These are phyloP conservation scores for Protea cynaroides DNA, from an alignment of 164 flowering plant genomes.

Conservation along the genomic window DNA sequence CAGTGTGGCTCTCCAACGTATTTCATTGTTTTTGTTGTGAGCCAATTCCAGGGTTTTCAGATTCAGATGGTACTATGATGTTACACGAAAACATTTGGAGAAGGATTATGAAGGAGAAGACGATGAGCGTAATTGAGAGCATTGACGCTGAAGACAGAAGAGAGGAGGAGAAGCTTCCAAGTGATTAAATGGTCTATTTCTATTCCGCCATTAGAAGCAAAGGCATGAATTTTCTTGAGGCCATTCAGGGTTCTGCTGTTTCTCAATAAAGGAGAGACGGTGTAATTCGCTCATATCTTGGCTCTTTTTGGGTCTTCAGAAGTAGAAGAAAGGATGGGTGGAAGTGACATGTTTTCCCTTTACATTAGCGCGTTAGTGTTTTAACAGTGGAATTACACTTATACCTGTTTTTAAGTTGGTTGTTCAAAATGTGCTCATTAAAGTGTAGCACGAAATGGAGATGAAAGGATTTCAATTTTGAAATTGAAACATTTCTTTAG, in stretches of 20 bases:
- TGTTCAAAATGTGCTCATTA: too few species aligned
- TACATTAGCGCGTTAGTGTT: too few species aligned
- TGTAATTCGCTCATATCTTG: slow-evolving; percentile 18
- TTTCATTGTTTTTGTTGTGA: slow-evolving; percentile 26
- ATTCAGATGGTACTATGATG: slow-evolving; percentile 55
- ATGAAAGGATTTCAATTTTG: too few species aligned
- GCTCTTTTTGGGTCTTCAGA: too few species aligned
- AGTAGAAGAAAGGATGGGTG: too few species aligned
- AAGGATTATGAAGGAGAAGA: slow-evolving; percentile 31
- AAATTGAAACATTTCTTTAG: too few species aligned
- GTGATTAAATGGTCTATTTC: slow-evolving; percentile 32
- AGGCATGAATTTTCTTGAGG: slow-evolving; percentile 45
- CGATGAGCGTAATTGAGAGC: slow-evolving; percentile 36
- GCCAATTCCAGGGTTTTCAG: slow-evolving; percentile 28
- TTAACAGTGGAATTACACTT: too few species aligned
- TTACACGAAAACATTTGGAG: slow-evolving; percentile 55
- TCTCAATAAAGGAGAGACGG: slow-evolving; percentile 29
- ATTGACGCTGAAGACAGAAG: slow-evolving; percentile 32
- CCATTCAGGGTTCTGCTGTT: slow-evolving; percentile 33
- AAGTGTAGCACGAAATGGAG: too few species aligned
- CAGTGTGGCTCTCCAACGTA: slow-evolving; percentile 22
- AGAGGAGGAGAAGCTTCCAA: slow-evolving; percentile 49
- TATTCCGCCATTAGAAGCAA: slow-evolving; percentile 31
- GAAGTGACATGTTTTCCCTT: too few species aligned
- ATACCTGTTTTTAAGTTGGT: too few species aligned